Percentiles rank a stretch among this genome's conserved stretches.
Conservation (phyloP, 164 flowering plant genomes). For the Protea cynaroides region DNA sequence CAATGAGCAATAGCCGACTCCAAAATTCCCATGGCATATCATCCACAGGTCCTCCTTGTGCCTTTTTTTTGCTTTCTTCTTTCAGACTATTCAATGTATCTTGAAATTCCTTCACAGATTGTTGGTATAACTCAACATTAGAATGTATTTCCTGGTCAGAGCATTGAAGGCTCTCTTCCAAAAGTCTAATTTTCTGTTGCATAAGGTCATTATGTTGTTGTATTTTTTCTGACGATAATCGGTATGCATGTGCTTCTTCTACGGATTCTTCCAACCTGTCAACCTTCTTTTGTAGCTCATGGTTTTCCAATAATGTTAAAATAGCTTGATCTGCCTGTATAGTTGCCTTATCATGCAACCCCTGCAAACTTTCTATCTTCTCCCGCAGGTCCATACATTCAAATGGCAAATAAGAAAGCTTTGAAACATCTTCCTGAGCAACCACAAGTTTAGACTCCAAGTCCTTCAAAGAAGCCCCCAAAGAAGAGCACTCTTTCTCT, state of each 20-base stretch:
- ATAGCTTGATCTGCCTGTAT: slow-evolving; percentile 84
- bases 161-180: slow-evolving; percentile 78
- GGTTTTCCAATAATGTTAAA: slow-evolving; percentile 62
- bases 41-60: slow-evolving; percentile 49
- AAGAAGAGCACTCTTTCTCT: slow-evolving; percentile 53
- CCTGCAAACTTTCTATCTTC: slow-evolving; percentile 68
- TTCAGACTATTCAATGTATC: slow-evolving; percentile 58
- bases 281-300: slow-evolving; percentile 76
- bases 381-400: slow-evolving; percentile 60
- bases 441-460: slow-evolving; percentile 51
- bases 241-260: slow-evolving; percentile 55
- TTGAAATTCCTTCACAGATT: slow-evolving; percentile 80
- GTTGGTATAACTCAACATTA: slow-evolving; percentile 72
- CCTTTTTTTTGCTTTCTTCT: slow-evolving; percentile 64
- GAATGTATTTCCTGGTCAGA: slow-evolving; percentile 84
- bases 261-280: slow-evolving; percentile 75
- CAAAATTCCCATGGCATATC: slow-evolving; percentile 94
- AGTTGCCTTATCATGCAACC: slow-evolving; percentile 63
- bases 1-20: slow-evolving; percentile 70
- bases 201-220: slow-evolving; percentile 60
- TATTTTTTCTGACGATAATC: slow-evolving; percentile 56
- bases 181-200: slow-evolving; percentile 68
- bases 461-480: slow-evolving; percentile 56
- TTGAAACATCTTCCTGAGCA: slow-evolving; percentile 67
- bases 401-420: slow-evolving; percentile 47